phyloP scores from a whole-genome alignment of 306 rosid genomes.

The Cicer yamashitae region DNA sequence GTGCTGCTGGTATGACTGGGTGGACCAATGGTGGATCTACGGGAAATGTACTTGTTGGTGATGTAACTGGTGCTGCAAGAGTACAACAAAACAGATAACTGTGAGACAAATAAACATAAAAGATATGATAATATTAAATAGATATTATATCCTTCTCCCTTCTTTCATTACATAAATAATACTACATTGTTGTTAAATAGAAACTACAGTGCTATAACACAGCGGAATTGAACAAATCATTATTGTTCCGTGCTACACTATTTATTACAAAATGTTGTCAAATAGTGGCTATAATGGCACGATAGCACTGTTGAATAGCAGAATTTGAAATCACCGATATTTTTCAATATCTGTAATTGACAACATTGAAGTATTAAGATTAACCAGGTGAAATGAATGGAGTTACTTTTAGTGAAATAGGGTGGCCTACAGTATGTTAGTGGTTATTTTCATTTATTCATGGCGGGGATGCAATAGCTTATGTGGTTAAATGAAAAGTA shows the following conservation, averaged over 20 bases:
- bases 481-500: slow-evolving; percentile 44
- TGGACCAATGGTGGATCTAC: slow-evolving; percentile 52
- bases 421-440: slow-evolving; percentile 15
- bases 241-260: no score
- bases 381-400: slow-evolving; percentile 53
- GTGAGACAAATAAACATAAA: slow-evolving; percentile 34
- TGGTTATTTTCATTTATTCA: slow-evolving; percentile 40
- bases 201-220: no score
- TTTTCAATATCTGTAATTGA: no score
- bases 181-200: no score
- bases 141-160: slow-evolving; percentile 10
- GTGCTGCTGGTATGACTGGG: slow-evolving; percentile 52
- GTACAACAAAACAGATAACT: slow-evolving; percentile 35
- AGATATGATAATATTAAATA: not conserved
- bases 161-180: slow-evolving; percentile 17
- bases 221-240: no score
- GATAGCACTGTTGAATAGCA: no score
- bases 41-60: slow-evolving; percentile 58
- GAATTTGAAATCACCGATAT: no score
- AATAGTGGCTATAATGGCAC: no score
- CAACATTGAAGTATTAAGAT: not conserved
- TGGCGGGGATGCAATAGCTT: slow-evolving; percentile 51
- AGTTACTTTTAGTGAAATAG: slow-evolving; percentile 38
- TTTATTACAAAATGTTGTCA: no score
- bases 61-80: slow-evolving; percentile 52